These are phyloP conservation scores for Ambispora gerdemannii DNA, from an alignment of 192 early-diverging fungal genomes.

Conservation along the genomic window DNA sequence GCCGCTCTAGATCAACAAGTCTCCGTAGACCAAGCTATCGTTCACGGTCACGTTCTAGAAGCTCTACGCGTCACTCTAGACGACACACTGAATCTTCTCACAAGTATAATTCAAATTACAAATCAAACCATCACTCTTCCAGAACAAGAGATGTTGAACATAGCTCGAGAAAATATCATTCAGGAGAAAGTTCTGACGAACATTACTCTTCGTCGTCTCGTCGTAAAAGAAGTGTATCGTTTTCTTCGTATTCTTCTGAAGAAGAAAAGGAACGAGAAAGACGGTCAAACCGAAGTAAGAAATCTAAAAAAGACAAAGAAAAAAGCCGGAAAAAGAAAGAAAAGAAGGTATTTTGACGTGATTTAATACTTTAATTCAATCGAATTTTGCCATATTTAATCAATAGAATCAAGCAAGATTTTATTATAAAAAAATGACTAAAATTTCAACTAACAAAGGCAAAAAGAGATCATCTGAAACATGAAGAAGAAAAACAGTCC, in stretches of 20 bases:
- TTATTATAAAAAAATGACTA: too few relatives aligned
- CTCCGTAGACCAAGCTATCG: not conserved
- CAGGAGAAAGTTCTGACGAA: not conserved
- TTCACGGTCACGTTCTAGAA: not conserved
- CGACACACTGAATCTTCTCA: too few relatives aligned
- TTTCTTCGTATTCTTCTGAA: not conserved
- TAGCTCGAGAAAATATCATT: too few relatives aligned
- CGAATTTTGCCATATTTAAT: not conserved
- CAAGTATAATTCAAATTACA: too few relatives aligned
- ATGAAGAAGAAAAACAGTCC: slow-evolving; percentile 9
- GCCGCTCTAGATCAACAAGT: not conserved
- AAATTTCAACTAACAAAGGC: not conserved
- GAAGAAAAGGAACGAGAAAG: not conserved
- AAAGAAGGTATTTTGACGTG: not conserved
- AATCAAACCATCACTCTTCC: not conserved
- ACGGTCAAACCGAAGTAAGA: not conserved
- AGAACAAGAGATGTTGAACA: not conserved
- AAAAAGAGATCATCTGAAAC: not conserved
- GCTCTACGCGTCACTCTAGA: too few relatives aligned
- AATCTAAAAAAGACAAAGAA: not conserved
- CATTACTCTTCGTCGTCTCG: not conserved
- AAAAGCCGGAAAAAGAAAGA: not conserved
- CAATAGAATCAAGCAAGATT: not conserved
- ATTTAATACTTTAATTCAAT: not conserved
- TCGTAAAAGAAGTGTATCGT: not conserved